A percentile compares a stretch with the other conserved stretches of the same genome.
phyloP scores from a whole-genome alignment of 345 rosid species.

The Populus alba region DNA sequence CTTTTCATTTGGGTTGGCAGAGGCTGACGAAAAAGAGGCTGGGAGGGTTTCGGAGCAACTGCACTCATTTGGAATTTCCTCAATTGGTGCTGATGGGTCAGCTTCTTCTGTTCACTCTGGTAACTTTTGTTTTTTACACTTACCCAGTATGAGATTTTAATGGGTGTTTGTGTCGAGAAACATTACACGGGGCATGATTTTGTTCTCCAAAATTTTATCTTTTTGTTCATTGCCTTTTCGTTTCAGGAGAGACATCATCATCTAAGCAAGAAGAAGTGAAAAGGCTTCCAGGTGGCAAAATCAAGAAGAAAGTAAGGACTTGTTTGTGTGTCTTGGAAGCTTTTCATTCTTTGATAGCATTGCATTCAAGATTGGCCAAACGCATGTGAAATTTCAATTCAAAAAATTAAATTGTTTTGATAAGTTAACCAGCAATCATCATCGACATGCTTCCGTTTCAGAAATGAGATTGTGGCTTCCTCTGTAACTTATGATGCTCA shows the following conservation, averaged over 20 bases:
- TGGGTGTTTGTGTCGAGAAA: background rate
- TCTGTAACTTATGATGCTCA: background rate
- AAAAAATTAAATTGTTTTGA: background rate
- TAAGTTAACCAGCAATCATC: background rate
- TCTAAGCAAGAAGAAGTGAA: constrained; percentile 76
- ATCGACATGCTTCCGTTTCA: background rate
- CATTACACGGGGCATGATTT: background rate
- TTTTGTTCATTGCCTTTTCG: background rate
- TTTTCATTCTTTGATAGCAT: background rate
- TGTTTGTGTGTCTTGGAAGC: background rate
- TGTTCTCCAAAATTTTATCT: background rate
- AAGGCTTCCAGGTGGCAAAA: constrained; percentile 89
- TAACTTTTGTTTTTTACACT: background rate
- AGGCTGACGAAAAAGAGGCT: constrained; percentile 60
- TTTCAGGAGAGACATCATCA: constrained; percentile 41
- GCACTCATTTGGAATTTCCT: constrained; percentile 65
- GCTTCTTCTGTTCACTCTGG: constrained; percentile 41
- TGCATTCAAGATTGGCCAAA: background rate
- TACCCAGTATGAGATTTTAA: background rate
- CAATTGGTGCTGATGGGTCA: constrained; percentile 49
- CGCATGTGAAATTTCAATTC: background rate
- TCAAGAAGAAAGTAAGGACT: constrained; percentile 80
- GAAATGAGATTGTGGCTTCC: background rate
- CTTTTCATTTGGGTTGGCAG: constrained; percentile 25
- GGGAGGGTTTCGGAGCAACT: constrained; percentile 64